phyloP scores from a whole-genome alignment of 2,329 filamentous ascomycete genomes.

The Alternaria arbusti region DNA sequence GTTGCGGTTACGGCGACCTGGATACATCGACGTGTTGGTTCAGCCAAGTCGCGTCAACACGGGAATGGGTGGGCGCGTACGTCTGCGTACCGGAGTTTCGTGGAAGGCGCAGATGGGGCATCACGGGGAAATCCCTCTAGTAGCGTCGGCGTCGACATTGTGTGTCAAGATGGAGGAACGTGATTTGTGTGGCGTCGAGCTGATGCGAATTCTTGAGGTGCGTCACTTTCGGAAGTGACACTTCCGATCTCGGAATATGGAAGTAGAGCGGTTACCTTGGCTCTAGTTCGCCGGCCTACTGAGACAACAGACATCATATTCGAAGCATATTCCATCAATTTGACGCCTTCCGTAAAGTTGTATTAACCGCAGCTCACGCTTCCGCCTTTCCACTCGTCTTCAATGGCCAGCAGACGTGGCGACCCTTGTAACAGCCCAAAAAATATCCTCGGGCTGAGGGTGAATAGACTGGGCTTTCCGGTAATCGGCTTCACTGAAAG shows the following conservation, averaged over 20 bases:
- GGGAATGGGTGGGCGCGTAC: background rate
- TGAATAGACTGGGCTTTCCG: no score
- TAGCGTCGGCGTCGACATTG: background rate
- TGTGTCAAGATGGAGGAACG: background rate
- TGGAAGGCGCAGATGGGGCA: background rate
- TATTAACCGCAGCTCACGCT: no score
- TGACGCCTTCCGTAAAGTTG: no score
- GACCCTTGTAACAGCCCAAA: no score
- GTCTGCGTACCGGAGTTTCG: background rate
- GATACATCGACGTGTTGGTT: background rate
- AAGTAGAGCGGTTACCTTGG: background rate
- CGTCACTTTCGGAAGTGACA: background rate
- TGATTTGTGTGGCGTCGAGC: background rate
- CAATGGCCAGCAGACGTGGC: no score
- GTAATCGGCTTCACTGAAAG: no score
- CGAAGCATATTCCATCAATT: no score
- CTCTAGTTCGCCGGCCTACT: background rate
- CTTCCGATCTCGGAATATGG: background rate
- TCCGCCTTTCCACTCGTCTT: no score
- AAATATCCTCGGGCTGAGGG: no score
- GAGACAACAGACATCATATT: background rate
- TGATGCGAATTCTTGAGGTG: background rate
- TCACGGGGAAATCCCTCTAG: background rate
- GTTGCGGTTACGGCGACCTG: constrained; percentile 45
- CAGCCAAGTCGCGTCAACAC: background rate